phyloP scores from a whole-genome alignment of 108 stramenopile genomes.

The Stephanodiscus minutulus region DNA sequence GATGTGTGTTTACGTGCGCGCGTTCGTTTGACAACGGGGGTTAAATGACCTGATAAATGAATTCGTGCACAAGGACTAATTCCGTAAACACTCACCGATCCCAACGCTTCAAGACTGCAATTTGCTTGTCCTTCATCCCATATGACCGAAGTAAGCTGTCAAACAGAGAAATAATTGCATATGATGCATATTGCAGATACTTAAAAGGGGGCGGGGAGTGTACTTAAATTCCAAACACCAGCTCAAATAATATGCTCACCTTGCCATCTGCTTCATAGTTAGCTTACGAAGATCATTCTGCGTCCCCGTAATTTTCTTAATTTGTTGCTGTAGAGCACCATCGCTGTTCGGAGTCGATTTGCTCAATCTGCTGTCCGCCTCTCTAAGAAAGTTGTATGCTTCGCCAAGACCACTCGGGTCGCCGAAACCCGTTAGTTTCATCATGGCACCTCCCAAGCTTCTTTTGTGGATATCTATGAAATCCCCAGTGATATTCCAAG shows the following conservation, averaged over 20 bases:
- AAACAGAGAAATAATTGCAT: constrained; percentile 5
- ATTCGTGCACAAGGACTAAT: neutral
- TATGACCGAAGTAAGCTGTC: constrained; percentile 69
- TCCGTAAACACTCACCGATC: constrained; percentile 55
- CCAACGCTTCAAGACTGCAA: constrained; percentile 89
- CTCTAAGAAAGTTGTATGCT: constrained; percentile 76
- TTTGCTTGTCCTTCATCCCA: constrained; percentile 82
- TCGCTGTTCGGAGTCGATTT: constrained; percentile 54
- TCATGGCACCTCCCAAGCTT: constrained; percentile 80
- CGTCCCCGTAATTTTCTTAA: constrained; percentile 87
- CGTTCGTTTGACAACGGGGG: neutral
- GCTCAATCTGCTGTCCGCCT: constrained; percentile 67
- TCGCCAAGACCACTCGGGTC: constrained; percentile 86
- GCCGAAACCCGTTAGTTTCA: constrained; percentile 87
- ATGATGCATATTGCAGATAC: no score
- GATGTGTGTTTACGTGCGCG: neutral
- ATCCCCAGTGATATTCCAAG: constrained; percentile 85
- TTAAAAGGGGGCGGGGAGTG: no score
- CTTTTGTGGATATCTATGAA: constrained; percentile 90
- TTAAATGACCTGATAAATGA: neutral
- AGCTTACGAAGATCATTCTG: constrained; percentile 89
- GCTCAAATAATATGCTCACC: no score
- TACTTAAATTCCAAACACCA: no score
- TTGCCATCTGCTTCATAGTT: constrained; percentile 89
- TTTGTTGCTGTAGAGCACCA: constrained; percentile 72